A percentile compares a stretch with the other conserved stretches of the same genome.
Evolutionary conservation across 768 basidiomycete species (phyloP).

Genomic region (Suillus subluteus): DNA sequence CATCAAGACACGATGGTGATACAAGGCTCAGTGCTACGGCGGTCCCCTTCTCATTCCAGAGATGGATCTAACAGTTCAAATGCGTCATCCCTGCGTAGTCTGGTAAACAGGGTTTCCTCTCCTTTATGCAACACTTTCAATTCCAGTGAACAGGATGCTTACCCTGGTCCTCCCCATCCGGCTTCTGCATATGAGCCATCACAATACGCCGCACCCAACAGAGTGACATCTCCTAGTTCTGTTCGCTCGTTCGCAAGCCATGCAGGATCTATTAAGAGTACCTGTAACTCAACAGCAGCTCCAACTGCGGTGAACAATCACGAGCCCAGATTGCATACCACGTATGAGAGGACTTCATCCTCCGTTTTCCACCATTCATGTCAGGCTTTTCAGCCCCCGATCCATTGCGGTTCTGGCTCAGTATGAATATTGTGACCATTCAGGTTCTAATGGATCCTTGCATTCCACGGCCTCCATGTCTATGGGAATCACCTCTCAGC

Average conservation of each 20-base stretch:
- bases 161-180: neutral
- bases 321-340: conserved; percentile 24
- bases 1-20: conserved; percentile 11
- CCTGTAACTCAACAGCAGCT: conserved; percentile 16
- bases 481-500: conserved; percentile 23
- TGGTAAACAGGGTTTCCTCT: conserved; percentile 18
- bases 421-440: conserved; percentile 39
- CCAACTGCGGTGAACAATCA: conserved; percentile 13
- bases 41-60: conserved; percentile 16
- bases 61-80: conserved; percentile 15
- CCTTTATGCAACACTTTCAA: conserved; percentile 17
- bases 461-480: conserved; percentile 35
- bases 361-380: conserved; percentile 21
- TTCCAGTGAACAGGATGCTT: conserved; percentile 7
- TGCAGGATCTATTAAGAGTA: conserved; percentile 14
- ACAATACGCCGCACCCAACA: conserved; percentile 15
- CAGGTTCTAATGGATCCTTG: conserved; percentile 49
- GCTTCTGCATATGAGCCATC: conserved; percentile 11
- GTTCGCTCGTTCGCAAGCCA: conserved; percentile 24
- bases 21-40: conserved; percentile 9
- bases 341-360: conserved; percentile 36
- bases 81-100: conserved; percentile 16
- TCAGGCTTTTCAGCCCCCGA: conserved; percentile 31
- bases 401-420: conserved; percentile 25
- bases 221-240: conserved; percentile 28